Evolutionary conservation across 305 asterid species (phyloP), one percentile per base, ranked within the genome.

Genomic region (Solanum chacoense): DNA sequence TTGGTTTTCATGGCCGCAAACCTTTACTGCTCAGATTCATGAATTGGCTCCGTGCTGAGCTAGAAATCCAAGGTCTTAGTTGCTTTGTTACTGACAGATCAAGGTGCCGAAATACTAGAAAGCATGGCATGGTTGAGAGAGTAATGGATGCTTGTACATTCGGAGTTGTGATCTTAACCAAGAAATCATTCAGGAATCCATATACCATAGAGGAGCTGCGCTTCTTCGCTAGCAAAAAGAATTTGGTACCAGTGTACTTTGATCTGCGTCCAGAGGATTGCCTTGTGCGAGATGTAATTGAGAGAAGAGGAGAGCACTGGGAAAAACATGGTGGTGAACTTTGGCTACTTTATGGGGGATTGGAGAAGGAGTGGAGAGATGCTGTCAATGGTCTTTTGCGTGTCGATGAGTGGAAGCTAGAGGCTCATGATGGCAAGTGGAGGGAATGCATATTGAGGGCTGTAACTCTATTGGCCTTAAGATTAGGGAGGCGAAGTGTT

Each of bases 251-350:
- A 1, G 83, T 97, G 16, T 96, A 95, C 93, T 97, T 97, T 81
- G 99, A 95, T 90, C 89, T 96, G 93, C 89, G 96, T 72, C 98
- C 98, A 2, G 98, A 96, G 65, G 99, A 97, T 84, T 97, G 99
- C 93, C 96, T 95, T 55, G 96, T 94, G 3, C 89, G 99, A 85
- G 98, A 97, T 89, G 95, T 97, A 74, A 93, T 95, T 4, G 99
- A 97, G 95, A 94, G 90, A 90, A 91, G 98, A 90, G 99, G 99
- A 14, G 99, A 95, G 93, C 92, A 94, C 63, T 97, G 99, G 99
- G 99, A 97, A 85, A 96, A 93, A 88, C 89, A 96, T 11, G 99
- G 99, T 4, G 99, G 99, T 34, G 98, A 97, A 84, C 94, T 97
- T 28, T 96, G 99, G 99, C 92, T 94, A 50, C 93, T 88, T 81